Evolutionary conservation across 1,284 basidiomycete species (phyloP).

Genomic region (Somion occarium): DNA sequence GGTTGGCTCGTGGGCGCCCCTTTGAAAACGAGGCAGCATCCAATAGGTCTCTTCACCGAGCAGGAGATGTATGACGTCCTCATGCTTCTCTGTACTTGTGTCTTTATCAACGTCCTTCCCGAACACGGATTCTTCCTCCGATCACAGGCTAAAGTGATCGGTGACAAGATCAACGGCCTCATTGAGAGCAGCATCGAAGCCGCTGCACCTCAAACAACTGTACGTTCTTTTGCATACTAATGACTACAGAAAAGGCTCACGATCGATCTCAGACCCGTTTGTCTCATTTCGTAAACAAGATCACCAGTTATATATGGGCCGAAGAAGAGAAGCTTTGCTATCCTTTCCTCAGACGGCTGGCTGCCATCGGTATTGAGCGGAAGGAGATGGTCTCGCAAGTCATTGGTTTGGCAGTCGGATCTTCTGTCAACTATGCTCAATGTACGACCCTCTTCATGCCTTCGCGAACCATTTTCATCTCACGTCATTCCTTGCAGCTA

Average conservation of each 20-base stretch:
- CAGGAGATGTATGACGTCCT: constrained; percentile 41
- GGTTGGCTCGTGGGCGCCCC: constrained; percentile 58
- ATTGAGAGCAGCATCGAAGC: constrained; percentile 38
- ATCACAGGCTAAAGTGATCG: constrained; percentile 39
- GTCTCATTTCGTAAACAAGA: background rate
- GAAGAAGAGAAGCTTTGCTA: constrained; percentile 32
- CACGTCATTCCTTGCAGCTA: constrained; percentile 34
- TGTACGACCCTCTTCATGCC: constrained; percentile 29
- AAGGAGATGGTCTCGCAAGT: constrained; percentile 41
- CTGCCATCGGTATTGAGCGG: constrained; percentile 34
- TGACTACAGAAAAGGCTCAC: background rate
- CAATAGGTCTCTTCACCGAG: constrained; percentile 45
- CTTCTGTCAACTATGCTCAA: constrained; percentile 40
- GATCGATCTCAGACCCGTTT: constrained; percentile 6
- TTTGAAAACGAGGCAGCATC: constrained; percentile 47
- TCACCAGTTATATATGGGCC: constrained; percentile 20
- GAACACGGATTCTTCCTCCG: constrained; percentile 56
- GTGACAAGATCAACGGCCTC: constrained; percentile 34
- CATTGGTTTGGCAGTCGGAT: constrained; percentile 43
- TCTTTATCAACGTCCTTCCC: constrained; percentile 54
- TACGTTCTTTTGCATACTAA: constrained; percentile 9
- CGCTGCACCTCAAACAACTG: constrained; percentile 14
- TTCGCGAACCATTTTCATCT: background rate
- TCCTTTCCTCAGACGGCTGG: constrained; percentile 39
- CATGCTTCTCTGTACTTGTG: constrained; percentile 48